These are phyloP conservation scores for Paecilomyces formosus DNA, from an alignment of 2,329 filamentous ascomycete genomes.

Conservation along the genomic window DNA sequence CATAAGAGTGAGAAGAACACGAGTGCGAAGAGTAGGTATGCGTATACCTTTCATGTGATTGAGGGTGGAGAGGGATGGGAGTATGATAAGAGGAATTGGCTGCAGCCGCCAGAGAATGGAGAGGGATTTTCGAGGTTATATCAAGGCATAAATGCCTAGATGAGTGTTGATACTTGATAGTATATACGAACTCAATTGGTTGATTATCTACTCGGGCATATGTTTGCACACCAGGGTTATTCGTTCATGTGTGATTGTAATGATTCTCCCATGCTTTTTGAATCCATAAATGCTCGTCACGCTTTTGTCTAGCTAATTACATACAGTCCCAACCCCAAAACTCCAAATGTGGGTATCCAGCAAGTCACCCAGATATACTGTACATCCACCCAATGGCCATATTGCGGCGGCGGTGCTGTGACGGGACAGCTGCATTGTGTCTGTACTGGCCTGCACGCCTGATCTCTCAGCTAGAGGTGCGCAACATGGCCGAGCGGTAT, in stretches of 20 bases:
- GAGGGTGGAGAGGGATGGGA: constrained; percentile 60
- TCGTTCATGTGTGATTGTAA: neutral
- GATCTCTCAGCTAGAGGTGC: neutral
- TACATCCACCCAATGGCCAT: constrained; percentile 1
- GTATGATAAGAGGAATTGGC: constrained; percentile 87
- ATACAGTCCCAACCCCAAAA: constrained; percentile 5
- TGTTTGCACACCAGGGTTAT: too few species aligned
- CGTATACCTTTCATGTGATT: constrained; percentile 97
- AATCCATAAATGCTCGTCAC: neutral
- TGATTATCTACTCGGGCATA: neutral
- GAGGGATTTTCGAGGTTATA: constrained; percentile 66
- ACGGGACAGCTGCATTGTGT: neutral
- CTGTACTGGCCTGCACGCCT: neutral
- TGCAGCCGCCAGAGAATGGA: constrained; percentile 73
- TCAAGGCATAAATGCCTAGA: neutral
- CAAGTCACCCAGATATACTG: constrained; percentile 5
- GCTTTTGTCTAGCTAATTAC: neutral
- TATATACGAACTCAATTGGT: neutral
- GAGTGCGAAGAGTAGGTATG: constrained; percentile 78
- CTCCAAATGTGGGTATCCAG: constrained; percentile 13
- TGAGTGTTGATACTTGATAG: neutral
- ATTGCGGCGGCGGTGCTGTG: neutral
- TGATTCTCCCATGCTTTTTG: neutral
- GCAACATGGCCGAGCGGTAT: neutral
- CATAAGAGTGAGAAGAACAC: constrained; percentile 95